Conservation (phyloP, 2,329 filamentous ascomycete species). For the Corinectria fuckeliana region DNA sequence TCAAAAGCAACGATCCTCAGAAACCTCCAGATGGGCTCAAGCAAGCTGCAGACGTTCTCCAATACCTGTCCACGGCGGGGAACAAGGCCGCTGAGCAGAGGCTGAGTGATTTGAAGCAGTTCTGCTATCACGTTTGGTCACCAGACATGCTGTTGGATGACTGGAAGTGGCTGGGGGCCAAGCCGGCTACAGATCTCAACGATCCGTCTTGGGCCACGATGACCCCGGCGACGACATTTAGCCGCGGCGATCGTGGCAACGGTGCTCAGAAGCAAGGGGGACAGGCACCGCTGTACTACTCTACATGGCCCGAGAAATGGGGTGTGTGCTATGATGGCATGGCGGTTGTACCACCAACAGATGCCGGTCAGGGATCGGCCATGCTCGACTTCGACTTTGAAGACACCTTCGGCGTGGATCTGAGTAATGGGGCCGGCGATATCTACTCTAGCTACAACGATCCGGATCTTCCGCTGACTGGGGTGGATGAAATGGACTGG, state of each 20-base stretch:
- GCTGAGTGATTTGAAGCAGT: conserved; percentile 35
- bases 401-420: conserved; percentile 31
- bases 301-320: neutral
- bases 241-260: neutral
- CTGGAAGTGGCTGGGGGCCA: conserved; percentile 27
- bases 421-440: conserved; percentile 33
- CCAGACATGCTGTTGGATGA: conserved; percentile 27
- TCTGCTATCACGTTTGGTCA: conserved; percentile 37
- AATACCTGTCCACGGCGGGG: conserved; percentile 33
- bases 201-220: neutral
- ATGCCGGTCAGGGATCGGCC: neutral
- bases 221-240: neutral
- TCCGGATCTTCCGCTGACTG: conserved; percentile 37
- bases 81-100: conserved; percentile 35
- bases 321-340: neutral
- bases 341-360: neutral
- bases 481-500: conserved; percentile 41
- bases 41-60: conserved; percentile 31
- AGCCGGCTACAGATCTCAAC: neutral
- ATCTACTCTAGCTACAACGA: conserved; percentile 41
- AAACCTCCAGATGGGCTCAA: conserved; percentile 34
- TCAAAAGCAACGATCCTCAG: conserved; percentile 27
- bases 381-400: conserved; percentile 23
- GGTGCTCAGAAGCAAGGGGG: neutral
- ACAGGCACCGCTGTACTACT: neutral